These are phyloP conservation scores for Monosporozyma servazzii DNA, from an alignment of 805 yeast genomes.

Conservation along the genomic window DNA sequence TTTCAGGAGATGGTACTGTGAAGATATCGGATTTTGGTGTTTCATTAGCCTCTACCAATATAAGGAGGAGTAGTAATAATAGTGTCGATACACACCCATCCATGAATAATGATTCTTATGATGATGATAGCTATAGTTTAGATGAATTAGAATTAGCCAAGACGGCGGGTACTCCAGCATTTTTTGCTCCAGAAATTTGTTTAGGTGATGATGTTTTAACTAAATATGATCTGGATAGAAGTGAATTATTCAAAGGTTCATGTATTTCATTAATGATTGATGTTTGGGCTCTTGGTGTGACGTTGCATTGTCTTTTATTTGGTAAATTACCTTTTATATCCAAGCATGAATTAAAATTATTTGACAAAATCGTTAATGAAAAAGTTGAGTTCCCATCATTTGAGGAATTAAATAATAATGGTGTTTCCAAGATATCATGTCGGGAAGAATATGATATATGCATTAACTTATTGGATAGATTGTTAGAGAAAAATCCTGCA, in stretches of 20 bases:
- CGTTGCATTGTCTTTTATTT: constrained; percentile 80
- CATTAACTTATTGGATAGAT: constrained; percentile 48
- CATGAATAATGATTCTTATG: neutral
- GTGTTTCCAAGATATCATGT: constrained; percentile 26
- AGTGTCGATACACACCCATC: constrained; percentile 7
- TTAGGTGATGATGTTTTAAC: constrained; percentile 35
- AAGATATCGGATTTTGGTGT: constrained; percentile 96
- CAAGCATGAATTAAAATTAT: constrained; percentile 61
- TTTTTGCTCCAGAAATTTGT: constrained; percentile 90
- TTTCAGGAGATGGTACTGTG: constrained; percentile 61
- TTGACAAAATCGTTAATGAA: constrained; percentile 67
- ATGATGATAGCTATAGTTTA: constrained; percentile 9
- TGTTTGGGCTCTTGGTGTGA: constrained; percentile 96
- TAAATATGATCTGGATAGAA: constrained; percentile 17
- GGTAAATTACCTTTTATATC: constrained; percentile 84
- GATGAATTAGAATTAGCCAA: constrained; percentile 83
- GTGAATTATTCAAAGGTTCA: constrained; percentile 30
- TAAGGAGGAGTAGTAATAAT: constrained; percentile 9
- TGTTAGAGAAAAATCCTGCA: constrained; percentile 64
- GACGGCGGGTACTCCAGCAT: constrained; percentile 97
- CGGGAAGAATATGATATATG: constrained; percentile 40
- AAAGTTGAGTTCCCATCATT: constrained; percentile 48
- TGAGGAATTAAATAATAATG: constrained; percentile 20
- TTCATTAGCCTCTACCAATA: constrained; percentile 41
- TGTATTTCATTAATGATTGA: constrained; percentile 79